Base-by-base conservation (phyloP, 495 filamentous ascomycete genomes). In the Trichoderma gamsii region DNA sequence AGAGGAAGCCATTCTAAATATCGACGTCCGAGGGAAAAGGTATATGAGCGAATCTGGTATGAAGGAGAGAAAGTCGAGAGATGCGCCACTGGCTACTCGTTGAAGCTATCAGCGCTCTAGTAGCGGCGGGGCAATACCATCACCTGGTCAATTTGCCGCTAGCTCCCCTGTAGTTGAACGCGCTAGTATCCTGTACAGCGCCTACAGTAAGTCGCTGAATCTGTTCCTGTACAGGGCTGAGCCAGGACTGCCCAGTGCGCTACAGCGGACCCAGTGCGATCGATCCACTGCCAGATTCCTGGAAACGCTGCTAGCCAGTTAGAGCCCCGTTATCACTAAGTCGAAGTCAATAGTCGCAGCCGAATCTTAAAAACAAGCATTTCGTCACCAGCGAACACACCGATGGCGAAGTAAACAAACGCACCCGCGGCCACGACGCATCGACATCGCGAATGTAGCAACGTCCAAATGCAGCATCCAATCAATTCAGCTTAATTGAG, bases 1-100 rank as follows among this genome's bases (percentile, higher is more conserved):
- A 73, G 69, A 69, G 21, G 69, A 68, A 67, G 70, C 72, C 75
- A 78, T 75, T 18, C n/a, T 41, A 29, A 27, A 29, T 38, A 32
- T 72, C 13, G 49, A n/a, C 35, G 23, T 21, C 23, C 21, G 56
- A 69, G 25, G n/a, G 1, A 59, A 25, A 8, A 27, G 7, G 2
- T 18, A 18, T 61, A 61, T 29, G 25, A 9, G 27, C 23, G 27
- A 25, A 21, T 32, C 23, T 38, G 41, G 25, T 68, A 52, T 64
- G 46, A 61, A 59, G 27, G 43, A 56, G 44, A 51, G 52, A 61
- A 11, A 32, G 13, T 61, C 4, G 27, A 18, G 18, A 52, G 56
- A 61, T 6, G 25, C 11, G 56, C 56, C 56, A 32, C 23, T 61
- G n/a, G 23, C 56, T 23, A 23, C 56, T 61, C 8, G 25, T 21